phyloP scores from a whole-genome alignment of 2,329 filamentous ascomycete genomes.

The Pyrenophora tritici-repentis region DNA sequence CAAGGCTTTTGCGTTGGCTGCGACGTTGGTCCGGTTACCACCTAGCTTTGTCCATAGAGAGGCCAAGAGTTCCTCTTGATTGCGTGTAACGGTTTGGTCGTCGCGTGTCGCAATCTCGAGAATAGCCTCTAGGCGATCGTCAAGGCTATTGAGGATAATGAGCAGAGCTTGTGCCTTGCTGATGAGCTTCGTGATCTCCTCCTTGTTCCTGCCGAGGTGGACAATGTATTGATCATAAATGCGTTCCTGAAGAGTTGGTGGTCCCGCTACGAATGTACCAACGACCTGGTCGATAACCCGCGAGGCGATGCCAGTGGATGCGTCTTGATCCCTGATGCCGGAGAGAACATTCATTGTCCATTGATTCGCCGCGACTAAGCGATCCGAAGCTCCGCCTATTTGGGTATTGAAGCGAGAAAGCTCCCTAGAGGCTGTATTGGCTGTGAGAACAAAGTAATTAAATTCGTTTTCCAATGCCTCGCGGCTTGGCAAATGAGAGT shows the following conservation, averaged over 20 bases:
- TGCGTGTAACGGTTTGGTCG: constrained; percentile 61
- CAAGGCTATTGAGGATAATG: constrained; percentile 67
- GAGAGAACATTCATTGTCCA: constrained; percentile 75
- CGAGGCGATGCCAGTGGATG: constrained; percentile 46
- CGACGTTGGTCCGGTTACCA: constrained; percentile 65
- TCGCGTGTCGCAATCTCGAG: constrained; percentile 70
- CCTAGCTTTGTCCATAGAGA: constrained; percentile 76
- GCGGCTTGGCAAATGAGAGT: constrained; percentile 69
- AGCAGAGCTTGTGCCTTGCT: constrained; percentile 71
- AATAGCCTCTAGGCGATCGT: constrained; percentile 72
- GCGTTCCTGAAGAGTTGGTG: constrained; percentile 49
- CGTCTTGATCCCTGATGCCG: constrained; percentile 57
- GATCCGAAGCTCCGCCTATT: constrained; percentile 74
- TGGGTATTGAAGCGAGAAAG: constrained; percentile 77
- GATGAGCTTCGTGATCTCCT: constrained; percentile 71
- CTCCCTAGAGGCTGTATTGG: constrained; percentile 66
- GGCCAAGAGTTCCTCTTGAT: constrained; percentile 69
- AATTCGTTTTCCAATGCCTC: constrained; percentile 77
- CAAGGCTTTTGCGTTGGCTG: constrained; percentile 67
- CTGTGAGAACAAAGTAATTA: constrained; percentile 73
- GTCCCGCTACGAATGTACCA: constrained; percentile 60
- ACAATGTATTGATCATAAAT: constrained; percentile 76
- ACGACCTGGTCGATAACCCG: constrained; percentile 54
- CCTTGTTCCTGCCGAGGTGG: constrained; percentile 71
- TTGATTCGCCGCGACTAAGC: constrained; percentile 73